Conservation (phyloP, 1,284 basidiomycete species). For the Phaffia rhodozyma region DNA sequence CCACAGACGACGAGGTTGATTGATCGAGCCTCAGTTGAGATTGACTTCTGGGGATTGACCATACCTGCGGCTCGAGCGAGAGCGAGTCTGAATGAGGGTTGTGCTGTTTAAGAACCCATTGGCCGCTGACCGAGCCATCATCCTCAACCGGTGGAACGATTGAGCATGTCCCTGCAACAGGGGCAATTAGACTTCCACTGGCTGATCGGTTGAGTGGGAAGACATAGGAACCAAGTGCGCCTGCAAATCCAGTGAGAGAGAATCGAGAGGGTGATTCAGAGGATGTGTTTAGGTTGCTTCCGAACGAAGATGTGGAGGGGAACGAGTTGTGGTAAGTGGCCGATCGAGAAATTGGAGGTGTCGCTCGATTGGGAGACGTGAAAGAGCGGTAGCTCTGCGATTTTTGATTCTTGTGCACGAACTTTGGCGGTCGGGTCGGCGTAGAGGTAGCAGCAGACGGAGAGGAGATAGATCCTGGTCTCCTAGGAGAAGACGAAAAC, state of each 20-base stretch:
- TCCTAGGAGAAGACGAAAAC: background rate
- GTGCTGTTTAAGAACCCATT: slow-evolving; percentile 15
- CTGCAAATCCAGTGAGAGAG: slow-evolving; percentile 14
- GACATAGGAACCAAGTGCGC: slow-evolving; percentile 13
- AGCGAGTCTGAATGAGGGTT: background rate
- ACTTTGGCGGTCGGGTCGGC: too few relatives aligned
- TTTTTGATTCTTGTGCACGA: too few relatives aligned
- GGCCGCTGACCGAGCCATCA: background rate
- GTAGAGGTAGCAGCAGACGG: background rate
- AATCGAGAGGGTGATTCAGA: slow-evolving; percentile 8
- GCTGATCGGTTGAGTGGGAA: background rate
- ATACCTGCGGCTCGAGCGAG: background rate
- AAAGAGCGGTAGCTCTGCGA: background rate
- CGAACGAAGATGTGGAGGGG: slow-evolving; percentile 4
- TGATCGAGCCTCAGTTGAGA: background rate
- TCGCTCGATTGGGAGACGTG: background rate
- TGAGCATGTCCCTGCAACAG: slow-evolving; percentile 10
- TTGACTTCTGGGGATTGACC: background rate
- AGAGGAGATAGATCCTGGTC: background rate
- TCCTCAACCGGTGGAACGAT: slow-evolving; percentile 5
- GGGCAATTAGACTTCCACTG: background rate
- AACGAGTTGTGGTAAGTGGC: background rate
- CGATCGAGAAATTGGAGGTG: slow-evolving; percentile 16
- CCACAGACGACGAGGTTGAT: background rate
- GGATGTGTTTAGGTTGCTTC: background rate